Evolutionary conservation across 805 yeast genomes (phyloP).

Genomic region (Zygoascus bituminiphila): DNA sequence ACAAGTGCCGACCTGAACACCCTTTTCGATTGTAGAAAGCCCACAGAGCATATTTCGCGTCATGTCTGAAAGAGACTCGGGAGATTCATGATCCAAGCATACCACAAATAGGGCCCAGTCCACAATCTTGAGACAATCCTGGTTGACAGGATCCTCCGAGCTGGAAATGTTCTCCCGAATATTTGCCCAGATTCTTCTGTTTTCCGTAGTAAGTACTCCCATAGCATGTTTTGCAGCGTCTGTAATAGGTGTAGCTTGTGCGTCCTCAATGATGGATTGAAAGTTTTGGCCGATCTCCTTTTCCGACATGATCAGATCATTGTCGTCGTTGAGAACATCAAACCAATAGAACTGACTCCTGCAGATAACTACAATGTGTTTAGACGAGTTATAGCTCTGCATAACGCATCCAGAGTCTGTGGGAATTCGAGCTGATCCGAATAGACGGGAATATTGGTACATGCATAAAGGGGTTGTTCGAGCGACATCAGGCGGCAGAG

Average conservation of each 20-base stretch:
- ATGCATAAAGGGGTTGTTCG: slow-evolving; percentile 63
- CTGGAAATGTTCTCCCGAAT: slow-evolving; percentile 45
- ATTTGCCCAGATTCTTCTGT: slow-evolving; percentile 79
- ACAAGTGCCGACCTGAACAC: slow-evolving; percentile 89
- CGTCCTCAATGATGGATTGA: slow-evolving; percentile 68
- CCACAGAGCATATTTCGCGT: slow-evolving; percentile 88
- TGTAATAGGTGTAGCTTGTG: slow-evolving; percentile 39
- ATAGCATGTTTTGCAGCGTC: slow-evolving; percentile 71
- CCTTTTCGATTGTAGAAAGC: slow-evolving; percentile 64
- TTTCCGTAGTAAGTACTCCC: slow-evolving; percentile 86
- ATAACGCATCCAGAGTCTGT: slow-evolving; percentile 73
- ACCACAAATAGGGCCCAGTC: slow-evolving; percentile 78
- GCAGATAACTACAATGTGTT: slow-evolving; percentile 73
- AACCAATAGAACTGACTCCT: slow-evolving; percentile 93
- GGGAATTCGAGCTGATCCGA: slow-evolving; percentile 85
- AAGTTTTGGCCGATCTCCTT: slow-evolving; percentile 68
- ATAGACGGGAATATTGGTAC: slow-evolving; percentile 84
- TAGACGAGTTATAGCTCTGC: slow-evolving; percentile 69
- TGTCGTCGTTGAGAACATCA: slow-evolving; percentile 70
- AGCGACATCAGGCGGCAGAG: slow-evolving; percentile 61
- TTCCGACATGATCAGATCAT: slow-evolving; percentile 65
- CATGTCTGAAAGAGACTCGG: slow-evolving; percentile 48
- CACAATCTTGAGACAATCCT: slow-evolving; percentile 62
- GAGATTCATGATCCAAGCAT: slow-evolving; percentile 71
- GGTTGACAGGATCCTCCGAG: slow-evolving; percentile 40